Conservation (phyloP, 164 flowering plant genomes). For the Stephania japonica region DNA sequence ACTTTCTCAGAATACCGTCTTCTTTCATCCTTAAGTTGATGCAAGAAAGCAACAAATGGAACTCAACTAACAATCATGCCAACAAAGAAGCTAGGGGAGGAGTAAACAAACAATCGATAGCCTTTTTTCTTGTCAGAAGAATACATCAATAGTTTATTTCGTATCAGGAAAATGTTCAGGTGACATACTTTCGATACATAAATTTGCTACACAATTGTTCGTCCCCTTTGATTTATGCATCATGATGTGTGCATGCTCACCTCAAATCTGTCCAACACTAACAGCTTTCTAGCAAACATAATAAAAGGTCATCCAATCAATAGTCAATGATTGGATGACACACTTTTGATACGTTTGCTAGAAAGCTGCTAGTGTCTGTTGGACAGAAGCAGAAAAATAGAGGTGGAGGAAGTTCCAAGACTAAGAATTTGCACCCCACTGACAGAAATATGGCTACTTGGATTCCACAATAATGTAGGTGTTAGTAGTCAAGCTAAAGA, state of each 20-base stretch:
- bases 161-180: no score
- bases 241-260: no score
- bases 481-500: background rate
- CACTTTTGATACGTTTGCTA: no score
- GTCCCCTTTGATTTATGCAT: no score
- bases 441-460: background rate
- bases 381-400: background rate
- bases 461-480: background rate
- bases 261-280: no score
- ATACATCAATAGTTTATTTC: no score
- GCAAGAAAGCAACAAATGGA: background rate
- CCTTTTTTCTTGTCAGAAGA: background rate
- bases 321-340: no score
- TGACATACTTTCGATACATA: no score
- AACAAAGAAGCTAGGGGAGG: background rate
- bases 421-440: background rate
- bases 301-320: no score
- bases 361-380: no score
- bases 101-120: background rate
- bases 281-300: no score
- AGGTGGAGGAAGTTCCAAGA: background rate
- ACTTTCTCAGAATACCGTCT: background rate
- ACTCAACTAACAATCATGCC: background rate
- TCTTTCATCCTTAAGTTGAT: background rate
- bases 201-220: no score